A percentile compares a stretch with the other conserved stretches of the same genome.
phyloP scores from a whole-genome alignment of 2,329 filamentous ascomycete genomes.

The Hypoxylon sp. region DNA sequence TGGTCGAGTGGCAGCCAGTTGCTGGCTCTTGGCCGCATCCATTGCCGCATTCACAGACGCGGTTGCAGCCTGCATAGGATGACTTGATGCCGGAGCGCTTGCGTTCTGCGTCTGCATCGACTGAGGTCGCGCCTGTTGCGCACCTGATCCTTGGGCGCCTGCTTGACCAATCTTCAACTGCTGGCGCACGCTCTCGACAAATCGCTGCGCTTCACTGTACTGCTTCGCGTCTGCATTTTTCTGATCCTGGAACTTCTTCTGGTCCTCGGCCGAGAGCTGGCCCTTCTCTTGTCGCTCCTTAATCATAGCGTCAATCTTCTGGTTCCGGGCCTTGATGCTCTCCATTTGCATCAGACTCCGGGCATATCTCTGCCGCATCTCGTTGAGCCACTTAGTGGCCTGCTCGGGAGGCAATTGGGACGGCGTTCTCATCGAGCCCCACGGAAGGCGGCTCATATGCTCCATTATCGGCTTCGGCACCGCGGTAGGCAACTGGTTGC shows the following conservation, averaged over 20 bases:
- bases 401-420: constrained; percentile 40
- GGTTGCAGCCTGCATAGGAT: constrained; percentile 51
- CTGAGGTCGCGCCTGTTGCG: constrained; percentile 47
- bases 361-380: constrained; percentile 45
- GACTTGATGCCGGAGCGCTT: constrained; percentile 39
- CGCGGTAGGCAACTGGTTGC: background rate
- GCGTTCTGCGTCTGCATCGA: constrained; percentile 44
- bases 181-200: constrained; percentile 43
- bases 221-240: constrained; percentile 39
- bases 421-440: constrained; percentile 39
- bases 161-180: constrained; percentile 40
- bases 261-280: constrained; percentile 42
- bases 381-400: constrained; percentile 36
- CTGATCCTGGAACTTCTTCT: constrained; percentile 43
- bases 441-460: constrained; percentile 48
- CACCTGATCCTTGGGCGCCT: constrained; percentile 29
- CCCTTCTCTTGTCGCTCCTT: constrained; percentile 48
- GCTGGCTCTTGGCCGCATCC: constrained; percentile 52
- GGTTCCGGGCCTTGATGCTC: constrained; percentile 30
- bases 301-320: constrained; percentile 42
- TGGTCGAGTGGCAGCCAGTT: constrained; percentile 46
- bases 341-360: constrained; percentile 49
- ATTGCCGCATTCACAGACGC: constrained; percentile 53
- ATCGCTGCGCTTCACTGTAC: constrained; percentile 44
- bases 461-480: constrained; percentile 46